Evolutionary conservation across 2,329 filamentous ascomycete species (phyloP).

Genomic region (Colletotrichum endophyticum): DNA sequence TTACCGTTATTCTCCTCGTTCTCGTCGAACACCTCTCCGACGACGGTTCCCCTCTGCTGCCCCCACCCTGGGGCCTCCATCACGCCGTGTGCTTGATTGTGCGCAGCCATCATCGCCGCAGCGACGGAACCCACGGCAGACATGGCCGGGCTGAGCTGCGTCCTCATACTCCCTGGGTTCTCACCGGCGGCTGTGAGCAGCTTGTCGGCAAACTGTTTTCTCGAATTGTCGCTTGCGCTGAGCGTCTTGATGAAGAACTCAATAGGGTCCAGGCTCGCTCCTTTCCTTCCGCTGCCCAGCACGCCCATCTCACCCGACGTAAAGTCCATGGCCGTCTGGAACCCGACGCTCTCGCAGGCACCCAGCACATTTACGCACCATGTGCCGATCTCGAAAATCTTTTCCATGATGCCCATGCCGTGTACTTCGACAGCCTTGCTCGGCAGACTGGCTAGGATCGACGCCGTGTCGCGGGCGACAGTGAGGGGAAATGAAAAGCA

Average conservation of each 20-base stretch:
- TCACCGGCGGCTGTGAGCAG: constrained; percentile 45
- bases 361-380: constrained; percentile 50
- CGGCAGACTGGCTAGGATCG: constrained; percentile 44
- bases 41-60: background rate
- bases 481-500: constrained; percentile 66
- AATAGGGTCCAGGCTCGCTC: constrained; percentile 42
- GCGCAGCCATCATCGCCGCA: constrained; percentile 5
- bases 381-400: constrained; percentile 53
- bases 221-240: constrained; percentile 47
- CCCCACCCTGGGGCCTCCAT: constrained; percentile 1
- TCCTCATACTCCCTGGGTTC: constrained; percentile 40
- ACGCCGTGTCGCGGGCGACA: constrained; percentile 63
- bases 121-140: background rate
- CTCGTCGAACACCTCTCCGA: constrained; percentile 14
- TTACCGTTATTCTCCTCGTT: constrained; percentile 1
- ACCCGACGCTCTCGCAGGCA: constrained; percentile 33
- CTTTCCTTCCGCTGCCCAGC: constrained; percentile 33
- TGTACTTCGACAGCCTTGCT: constrained; percentile 49
- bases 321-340: constrained; percentile 33
- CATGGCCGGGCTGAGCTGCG: constrained; percentile 35
- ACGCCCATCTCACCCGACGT: constrained; percentile 35
- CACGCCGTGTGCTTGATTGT: background rate
- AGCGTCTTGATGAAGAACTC: constrained; percentile 49
- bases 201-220: constrained; percentile 46
- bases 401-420: constrained; percentile 55